Conservation (phyloP, 2,329 filamentous ascomycete genomes). For the Cladosporium phlei region DNA sequence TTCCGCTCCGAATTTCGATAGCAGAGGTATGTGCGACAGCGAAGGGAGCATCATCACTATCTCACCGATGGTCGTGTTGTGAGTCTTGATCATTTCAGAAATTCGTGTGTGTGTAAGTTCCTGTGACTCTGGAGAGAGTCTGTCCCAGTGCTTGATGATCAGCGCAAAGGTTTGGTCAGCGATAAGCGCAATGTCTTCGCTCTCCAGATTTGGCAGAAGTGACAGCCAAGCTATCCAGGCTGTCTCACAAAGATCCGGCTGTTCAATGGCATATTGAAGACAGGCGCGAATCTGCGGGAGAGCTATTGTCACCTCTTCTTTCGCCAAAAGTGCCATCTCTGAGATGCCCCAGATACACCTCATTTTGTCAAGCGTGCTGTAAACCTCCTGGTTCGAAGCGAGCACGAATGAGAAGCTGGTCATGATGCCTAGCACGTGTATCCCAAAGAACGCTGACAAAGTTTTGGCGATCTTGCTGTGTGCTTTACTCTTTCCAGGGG, state of each 20-base stretch:
- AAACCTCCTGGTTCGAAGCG: constrained; percentile 50
- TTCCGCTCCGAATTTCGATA: constrained; percentile 63
- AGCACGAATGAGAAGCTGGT: constrained; percentile 73
- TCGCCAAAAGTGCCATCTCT: constrained; percentile 77
- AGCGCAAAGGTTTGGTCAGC: constrained; percentile 88
- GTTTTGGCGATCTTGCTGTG: constrained; percentile 50
- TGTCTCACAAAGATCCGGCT: constrained; percentile 67
- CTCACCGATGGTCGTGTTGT: constrained; percentile 57
- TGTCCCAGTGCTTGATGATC: constrained; percentile 73
- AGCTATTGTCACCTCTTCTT: constrained; percentile 67
- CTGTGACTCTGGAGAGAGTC: constrained; percentile 59
- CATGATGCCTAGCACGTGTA: constrained; percentile 81
- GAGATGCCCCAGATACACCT: constrained; percentile 78
- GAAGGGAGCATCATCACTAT: constrained; percentile 75
- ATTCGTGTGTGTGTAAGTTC: constrained; percentile 60
- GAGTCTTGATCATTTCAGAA: constrained; percentile 58
- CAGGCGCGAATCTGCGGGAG: constrained; percentile 93
- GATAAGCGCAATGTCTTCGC: constrained; percentile 72
- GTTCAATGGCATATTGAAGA: constrained; percentile 74
- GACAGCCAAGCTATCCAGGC: constrained; percentile 81
- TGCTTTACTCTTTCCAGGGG: constrained; percentile 41
- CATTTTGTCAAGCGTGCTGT: constrained; percentile 56
- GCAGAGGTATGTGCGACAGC: constrained; percentile 62
- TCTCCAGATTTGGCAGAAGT: constrained; percentile 69
- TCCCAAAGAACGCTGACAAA: constrained; percentile 71